Evolutionary conservation across 257 asterid species (phyloP).

Genomic region (Ocimum tenuiflorum): DNA sequence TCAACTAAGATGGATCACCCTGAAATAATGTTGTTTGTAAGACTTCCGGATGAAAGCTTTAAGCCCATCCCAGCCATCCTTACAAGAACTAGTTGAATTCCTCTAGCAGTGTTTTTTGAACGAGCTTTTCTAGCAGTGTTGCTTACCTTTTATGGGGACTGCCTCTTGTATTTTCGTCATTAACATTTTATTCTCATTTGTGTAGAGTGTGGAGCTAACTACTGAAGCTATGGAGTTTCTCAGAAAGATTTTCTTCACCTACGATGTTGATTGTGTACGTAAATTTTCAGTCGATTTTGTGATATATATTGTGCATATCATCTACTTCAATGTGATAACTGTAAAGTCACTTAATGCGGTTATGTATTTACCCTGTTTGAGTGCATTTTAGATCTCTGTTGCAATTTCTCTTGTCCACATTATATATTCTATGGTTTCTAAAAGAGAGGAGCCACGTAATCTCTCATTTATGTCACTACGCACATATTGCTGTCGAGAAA

Average conservation of each 20-base stretch:
- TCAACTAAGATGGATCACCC: not conserved
- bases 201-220: slow-evolving; percentile 88
- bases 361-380: not conserved
- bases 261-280: slow-evolving; percentile 75
- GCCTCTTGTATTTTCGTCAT: not conserved
- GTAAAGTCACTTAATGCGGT: slow-evolving; percentile 2
- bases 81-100: not conserved
- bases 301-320: not conserved
- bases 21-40: not conserved
- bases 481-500: not conserved
- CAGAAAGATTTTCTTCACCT: slow-evolving; percentile 57
- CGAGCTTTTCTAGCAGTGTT: not conserved
- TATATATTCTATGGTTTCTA: not conserved
- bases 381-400: too few species aligned
- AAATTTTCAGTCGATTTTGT: slow-evolving; percentile 15
- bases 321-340: slow-evolving; percentile 4
- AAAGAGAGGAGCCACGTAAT: not conserved
- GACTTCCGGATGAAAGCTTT: slow-evolving; percentile 12
- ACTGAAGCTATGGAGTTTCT: slow-evolving; percentile 83
- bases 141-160: not conserved
- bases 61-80: not conserved
- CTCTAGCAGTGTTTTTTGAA: not conserved
- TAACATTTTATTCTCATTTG: slow-evolving; percentile 25
- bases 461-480: not conserved
- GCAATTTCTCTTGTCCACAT: too few species aligned